Conservation (phyloP, 306 rosid species). For the Castanopsis chinensis region DNA sequence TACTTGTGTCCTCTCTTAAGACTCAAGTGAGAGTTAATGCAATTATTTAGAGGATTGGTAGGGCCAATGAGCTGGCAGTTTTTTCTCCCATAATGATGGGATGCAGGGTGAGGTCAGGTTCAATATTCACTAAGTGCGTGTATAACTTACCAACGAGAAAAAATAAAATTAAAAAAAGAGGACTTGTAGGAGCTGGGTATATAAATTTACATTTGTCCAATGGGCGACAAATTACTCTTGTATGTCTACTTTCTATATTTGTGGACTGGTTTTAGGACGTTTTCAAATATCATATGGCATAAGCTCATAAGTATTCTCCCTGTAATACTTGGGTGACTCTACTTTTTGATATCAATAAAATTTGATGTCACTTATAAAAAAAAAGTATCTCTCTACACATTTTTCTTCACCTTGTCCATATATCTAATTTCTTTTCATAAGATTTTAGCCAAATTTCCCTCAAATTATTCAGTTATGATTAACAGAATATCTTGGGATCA, state of each 20-base stretch:
- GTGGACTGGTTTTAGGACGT: background rate
- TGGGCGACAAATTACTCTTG: background rate
- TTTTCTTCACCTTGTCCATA: background rate
- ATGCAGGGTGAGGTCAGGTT: no score
- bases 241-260: background rate
- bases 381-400: background rate
- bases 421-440: background rate
- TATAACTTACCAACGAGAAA: no score
- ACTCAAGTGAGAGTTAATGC: background rate
- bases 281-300: background rate
- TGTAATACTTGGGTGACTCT: no score
- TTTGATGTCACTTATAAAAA: background rate
- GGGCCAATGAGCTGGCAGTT: background rate
- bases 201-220: background rate
- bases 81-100: no score
- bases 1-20: background rate
- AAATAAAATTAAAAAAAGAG: background rate
- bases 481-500: background rate
- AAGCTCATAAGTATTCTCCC: background rate
- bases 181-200: background rate
- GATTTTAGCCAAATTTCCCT: background rate
- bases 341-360: no score
- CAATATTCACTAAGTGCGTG: no score
- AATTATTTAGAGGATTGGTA: background rate
- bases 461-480: background rate